Evolutionary conservation across 2,329 filamentous ascomycete genomes (phyloP).

Genomic region (Aspergillus bombycis): DNA sequence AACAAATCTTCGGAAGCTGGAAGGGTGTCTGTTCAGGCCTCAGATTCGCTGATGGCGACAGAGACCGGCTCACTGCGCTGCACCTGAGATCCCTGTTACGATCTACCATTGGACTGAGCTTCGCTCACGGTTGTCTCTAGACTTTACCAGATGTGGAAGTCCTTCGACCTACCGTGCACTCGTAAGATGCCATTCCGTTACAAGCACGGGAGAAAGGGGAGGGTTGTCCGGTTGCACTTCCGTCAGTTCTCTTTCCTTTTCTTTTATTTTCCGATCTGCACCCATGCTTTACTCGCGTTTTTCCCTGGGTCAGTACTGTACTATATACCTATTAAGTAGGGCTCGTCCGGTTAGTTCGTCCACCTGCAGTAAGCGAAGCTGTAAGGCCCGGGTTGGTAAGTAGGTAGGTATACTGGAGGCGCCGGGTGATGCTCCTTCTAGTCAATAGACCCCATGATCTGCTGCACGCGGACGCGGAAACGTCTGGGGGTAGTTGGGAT

Average conservation of each 20-base stretch:
- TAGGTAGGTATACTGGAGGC: conserved; percentile 3
- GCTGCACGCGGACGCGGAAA: conserved; percentile 12
- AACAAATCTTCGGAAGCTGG: conserved; percentile 26
- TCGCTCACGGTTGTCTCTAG: conserved; percentile 35
- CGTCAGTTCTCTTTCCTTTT: background rate
- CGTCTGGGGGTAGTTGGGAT: conserved; percentile 8
- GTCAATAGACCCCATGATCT: conserved; percentile 15
- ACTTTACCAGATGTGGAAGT: conserved; percentile 35
- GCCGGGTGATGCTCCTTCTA: conserved; percentile 9
- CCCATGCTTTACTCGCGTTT: conserved; percentile 17
- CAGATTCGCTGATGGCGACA: conserved; percentile 35
- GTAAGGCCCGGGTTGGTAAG: background rate
- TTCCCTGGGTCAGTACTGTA: conserved; percentile 13
- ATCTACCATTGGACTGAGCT: conserved; percentile 44
- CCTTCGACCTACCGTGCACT: conserved; percentile 16
- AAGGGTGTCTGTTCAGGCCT: conserved; percentile 27
- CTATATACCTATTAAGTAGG: conserved; percentile 14
- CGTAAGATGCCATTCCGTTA: conserved; percentile 23
- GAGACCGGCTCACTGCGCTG: conserved; percentile 30
- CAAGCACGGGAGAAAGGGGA: conserved; percentile 8
- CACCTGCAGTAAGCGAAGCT: conserved; percentile 8
- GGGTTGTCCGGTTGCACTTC: conserved; percentile 1
- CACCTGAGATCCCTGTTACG: conserved; percentile 42
- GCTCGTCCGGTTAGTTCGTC: conserved; percentile 6
- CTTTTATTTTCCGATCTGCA: background rate